Evolutionary conservation across 306 rosid genomes (phyloP), one percentile per base, ranked within the genome.

Genomic region (Cucumis cinereus): DNA sequence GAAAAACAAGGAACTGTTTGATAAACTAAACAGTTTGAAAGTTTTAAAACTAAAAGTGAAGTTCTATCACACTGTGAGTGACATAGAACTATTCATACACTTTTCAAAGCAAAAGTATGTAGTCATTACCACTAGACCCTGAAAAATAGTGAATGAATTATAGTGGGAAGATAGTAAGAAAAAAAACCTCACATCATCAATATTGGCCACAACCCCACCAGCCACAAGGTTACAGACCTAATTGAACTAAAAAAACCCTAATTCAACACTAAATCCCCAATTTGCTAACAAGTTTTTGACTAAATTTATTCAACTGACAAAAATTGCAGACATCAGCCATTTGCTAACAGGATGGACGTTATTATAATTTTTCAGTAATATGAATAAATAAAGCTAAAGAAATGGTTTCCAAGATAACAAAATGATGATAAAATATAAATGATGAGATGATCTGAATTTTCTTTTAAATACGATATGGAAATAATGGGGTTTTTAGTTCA

Each of bases 161-260:
- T 71, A 26, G 30, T 30, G 35, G 35, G 35, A 30, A 3, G 35
- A 30, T 30, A 30, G 35, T 30, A 30, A 30, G 35, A 30, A 30
- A 30, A 30, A 30, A 30, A 30, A 30, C 35, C 53, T 72, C 16
- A 72, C 45, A 72, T 50, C 43, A 72, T 49, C 76, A 9, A 26
- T 50, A 54, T 72, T 72, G 76, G 76, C 60, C 61, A 72, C 76
- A 41, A 49, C 22, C 15, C 76, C 56, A 72, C 76, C 59, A 72
- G 17, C 61, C 47, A 70, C 53, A 43, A 68, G 20, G 22, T 68
- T 22, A 26, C 41, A 24, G 47, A 24, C 76, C 41, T 47, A 28
- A 71, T 28, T 71, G 38, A 45, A 50, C 76, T 49, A 50, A 71
- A 50, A 71, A 59, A 59, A 6, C 74, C 74, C 55, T 41, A 68